Base-by-base conservation (phyloP, 2,329 filamentous ascomycete genomes). In the Colletotrichum tropicicola region DNA sequence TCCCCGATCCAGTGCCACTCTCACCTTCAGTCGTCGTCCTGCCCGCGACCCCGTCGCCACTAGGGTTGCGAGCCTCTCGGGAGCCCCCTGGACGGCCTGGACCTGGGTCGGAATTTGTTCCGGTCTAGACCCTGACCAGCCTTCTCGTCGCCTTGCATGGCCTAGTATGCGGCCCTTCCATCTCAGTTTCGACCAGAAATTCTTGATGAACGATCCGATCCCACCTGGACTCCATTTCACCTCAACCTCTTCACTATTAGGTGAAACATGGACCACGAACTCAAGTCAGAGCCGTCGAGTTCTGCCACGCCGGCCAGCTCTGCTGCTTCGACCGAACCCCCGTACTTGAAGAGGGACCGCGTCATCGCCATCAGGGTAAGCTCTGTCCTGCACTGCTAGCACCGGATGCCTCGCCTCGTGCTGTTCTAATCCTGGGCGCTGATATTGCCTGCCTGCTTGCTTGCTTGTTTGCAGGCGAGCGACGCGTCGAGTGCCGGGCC, bases 221-320 rank as follows among this genome's bases (percentile, higher is more conserved):
- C 51, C 43, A 12, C 49, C 28, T 10, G 21, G 43, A 32, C 21
- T 23, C 41, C 44, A 49, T 23, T 21, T 12, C 9, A 15, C 37
- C 39, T 17, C 37, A 35, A 21, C n/a, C 44, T 19, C 35, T 48
- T 68, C 65, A 59, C 60, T 68, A 37, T 48, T 60, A 61, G 66
- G 66, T 67, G 66, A 61, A 64, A 23, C 6, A 69, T 69, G 68
- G 53, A 69, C 30, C 41, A 51, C 51, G 55, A 68, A 21, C 43
- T 54, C 15, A 32, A 52, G 6, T 37, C 58, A 12, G 56, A 68
- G 48, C 70, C 59, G 63, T 76, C 76, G 59, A 73, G 73, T 70
- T 78, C 76, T 64, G 72, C 73, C 59, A 75, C 77, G 45, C 43
- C 43, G 10, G 21, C 43, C 19, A 27, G 19, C 43, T 21, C 43